These are phyloP conservation scores for Ganoderma lingzhi DNA, from an alignment of 1,284 basidiomycete species.

Conservation along the genomic window DNA sequence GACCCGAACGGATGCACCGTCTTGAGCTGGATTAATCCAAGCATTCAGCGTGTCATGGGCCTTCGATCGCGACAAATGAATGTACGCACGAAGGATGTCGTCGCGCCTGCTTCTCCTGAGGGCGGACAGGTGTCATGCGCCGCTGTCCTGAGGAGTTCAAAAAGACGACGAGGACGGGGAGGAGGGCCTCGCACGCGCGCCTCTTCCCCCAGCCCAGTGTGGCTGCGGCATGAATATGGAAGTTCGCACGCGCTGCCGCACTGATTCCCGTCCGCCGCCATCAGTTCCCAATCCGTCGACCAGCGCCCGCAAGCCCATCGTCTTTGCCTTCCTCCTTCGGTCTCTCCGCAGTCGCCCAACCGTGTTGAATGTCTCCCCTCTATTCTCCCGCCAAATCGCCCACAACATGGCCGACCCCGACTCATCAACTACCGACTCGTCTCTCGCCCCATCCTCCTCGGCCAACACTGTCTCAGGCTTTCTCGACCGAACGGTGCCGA, in stretches of 20 bases:
- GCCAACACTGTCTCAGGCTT: constrained; percentile 32
- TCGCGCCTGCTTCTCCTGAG: constrained; percentile 4
- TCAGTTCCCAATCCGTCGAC: constrained; percentile 6
- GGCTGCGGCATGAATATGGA: constrained; percentile 17
- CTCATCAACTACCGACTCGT: constrained; percentile 37
- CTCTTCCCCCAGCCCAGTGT: neutral
- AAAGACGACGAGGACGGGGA: constrained; percentile 5
- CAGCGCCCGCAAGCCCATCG: constrained; percentile 19
- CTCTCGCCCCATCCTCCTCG: constrained; percentile 38
- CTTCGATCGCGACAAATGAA: constrained; percentile 14
- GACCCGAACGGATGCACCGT: constrained; percentile 4
- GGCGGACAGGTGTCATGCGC: constrained; percentile 10
- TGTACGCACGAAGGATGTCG: constrained; percentile 3
- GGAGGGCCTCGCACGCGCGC: constrained; percentile 8
- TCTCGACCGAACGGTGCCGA: constrained; percentile 34
- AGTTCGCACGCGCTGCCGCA: constrained; percentile 11
- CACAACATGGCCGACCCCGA: constrained; percentile 33
- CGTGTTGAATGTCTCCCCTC: constrained; percentile 32
- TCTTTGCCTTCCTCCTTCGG: constrained; percentile 26
- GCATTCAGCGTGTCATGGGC: constrained; percentile 11
- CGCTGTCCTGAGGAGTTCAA: constrained; percentile 16
- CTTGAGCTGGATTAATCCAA: constrained; percentile 7
- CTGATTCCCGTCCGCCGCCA: constrained; percentile 16
- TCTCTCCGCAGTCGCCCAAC: constrained; percentile 22
- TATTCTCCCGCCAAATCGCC: constrained; percentile 26